Conservation (phyloP, 768 basidiomycete genomes). For the Auricularia heimuer region DNA sequence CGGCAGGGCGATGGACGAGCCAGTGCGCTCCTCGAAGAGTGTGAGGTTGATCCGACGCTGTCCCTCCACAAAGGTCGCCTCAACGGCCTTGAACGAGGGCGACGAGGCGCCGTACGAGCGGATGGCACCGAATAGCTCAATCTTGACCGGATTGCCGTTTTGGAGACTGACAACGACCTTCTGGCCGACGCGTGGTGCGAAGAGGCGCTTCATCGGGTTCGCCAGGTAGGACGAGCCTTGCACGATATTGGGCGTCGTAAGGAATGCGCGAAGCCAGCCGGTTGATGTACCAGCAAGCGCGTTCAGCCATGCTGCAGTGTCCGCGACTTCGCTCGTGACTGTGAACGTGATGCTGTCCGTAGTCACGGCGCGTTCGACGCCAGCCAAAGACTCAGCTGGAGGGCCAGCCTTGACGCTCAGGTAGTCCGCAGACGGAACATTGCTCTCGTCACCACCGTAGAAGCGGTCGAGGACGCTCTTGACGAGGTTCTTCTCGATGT, state of each 20-base stretch:
- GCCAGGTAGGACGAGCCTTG: constrained; percentile 80
- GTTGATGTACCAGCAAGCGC: constrained; percentile 71
- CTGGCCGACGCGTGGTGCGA: constrained; percentile 73
- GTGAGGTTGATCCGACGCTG: constrained; percentile 56
- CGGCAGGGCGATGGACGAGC: constrained; percentile 64
- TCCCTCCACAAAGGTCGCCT: constrained; percentile 49
- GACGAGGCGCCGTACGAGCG: constrained; percentile 73
- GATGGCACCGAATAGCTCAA: constrained; percentile 59
- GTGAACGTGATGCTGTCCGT: constrained; percentile 29
- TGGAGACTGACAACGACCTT: constrained; percentile 52
- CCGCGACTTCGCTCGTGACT: constrained; percentile 41
- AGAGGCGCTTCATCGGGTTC: constrained; percentile 81
- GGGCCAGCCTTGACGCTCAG: constrained; percentile 41
- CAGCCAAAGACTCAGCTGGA: constrained; percentile 8
- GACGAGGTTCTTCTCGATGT: constrained; percentile 70
- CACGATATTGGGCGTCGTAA: constrained; percentile 73
- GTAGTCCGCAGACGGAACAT: constrained; percentile 78
- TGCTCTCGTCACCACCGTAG: constrained; percentile 65
- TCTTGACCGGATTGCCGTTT: constrained; percentile 22
- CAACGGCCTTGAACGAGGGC: constrained; percentile 70
- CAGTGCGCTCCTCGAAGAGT: constrained; percentile 75
- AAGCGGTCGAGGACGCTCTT: constrained; percentile 66
- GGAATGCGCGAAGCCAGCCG: constrained; percentile 78
- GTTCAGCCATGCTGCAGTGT: constrained; percentile 68
- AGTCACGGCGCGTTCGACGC: constrained; percentile 32